Percentiles rank a stretch among this genome's conserved stretches.
Evolutionary conservation across 139 green algal species (phyloP).

Genomic region (Chlorella sorokiniana): DNA sequence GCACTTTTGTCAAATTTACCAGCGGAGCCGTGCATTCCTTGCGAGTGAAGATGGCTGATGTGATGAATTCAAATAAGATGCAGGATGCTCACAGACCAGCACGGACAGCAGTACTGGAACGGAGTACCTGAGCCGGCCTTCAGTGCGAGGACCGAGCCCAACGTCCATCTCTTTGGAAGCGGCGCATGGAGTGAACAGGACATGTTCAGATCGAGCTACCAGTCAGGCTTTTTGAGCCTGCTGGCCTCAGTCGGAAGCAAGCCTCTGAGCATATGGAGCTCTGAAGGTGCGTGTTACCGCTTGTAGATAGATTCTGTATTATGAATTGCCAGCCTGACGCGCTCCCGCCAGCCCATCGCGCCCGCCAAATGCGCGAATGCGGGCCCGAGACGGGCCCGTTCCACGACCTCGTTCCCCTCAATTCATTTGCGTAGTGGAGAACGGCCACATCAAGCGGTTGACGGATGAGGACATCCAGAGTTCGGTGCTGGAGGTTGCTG

Average conservation of each 20-base stretch:
- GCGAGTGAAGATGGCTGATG: no score
- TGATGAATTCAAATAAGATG: no score
- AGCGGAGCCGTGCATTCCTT: no score
- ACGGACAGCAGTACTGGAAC: no score
- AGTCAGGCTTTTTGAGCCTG: slow-evolving; percentile 92
- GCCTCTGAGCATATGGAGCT: slow-evolving; percentile 95
- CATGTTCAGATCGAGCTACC: slow-evolving; percentile 89
- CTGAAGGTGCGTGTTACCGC: slow-evolving; percentile 64
- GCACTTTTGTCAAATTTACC: no score
- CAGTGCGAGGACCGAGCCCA: no score
- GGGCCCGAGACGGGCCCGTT: neutral
- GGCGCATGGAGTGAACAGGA: neutral
- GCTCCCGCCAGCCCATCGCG: no score
- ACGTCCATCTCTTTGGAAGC: neutral
- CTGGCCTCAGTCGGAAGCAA: slow-evolving; percentile 97
- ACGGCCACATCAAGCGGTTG: slow-evolving; percentile 96
- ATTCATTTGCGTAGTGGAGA: slow-evolving; percentile 69
- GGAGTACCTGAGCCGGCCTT: no score
- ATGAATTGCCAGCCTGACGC: no score
- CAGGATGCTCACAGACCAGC: no score
- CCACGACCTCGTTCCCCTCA: neutral
- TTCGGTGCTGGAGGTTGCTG: slow-evolving; percentile 91
- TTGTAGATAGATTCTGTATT: no score
- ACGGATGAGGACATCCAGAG: slow-evolving; percentile 97
- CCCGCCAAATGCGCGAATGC: slow-evolving; percentile 1